Evolutionary conservation across 192 early-diverging fungal genomes (phyloP).

Genomic region (Coemansia sp.): DNA sequence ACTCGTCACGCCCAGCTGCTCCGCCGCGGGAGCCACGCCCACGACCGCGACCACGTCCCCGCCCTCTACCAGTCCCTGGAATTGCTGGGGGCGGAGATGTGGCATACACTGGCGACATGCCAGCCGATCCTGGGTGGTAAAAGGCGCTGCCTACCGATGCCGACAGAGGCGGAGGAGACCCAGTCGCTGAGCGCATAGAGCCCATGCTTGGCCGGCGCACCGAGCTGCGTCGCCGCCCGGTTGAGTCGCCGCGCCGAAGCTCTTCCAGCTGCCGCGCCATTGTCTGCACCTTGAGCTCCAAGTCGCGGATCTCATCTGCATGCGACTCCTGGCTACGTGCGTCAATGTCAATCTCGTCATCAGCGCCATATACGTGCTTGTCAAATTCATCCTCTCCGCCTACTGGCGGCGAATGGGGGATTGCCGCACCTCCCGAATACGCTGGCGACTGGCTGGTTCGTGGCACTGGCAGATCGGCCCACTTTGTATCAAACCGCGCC

Average conservation of each 20-base stretch:
- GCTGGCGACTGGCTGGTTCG: conserved; percentile 33
- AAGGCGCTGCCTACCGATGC: conserved; percentile 23
- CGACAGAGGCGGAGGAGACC: conserved; percentile 39
- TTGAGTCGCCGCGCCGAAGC: conserved; percentile 30
- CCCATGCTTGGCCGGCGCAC: conserved; percentile 48
- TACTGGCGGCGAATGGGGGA: conserved; percentile 42
- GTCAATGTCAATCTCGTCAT: conserved; percentile 47
- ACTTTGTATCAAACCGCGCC: conserved; percentile 75
- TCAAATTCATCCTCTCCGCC: conserved; percentile 50
- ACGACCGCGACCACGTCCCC: conserved; percentile 31
- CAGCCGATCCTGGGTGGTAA: conserved; percentile 17
- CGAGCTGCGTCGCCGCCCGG: conserved; percentile 36
- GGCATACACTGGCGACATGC: conserved; percentile 25
- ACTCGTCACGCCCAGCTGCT: conserved; percentile 32
- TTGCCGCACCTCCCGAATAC: conserved; percentile 32
- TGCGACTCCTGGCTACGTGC: conserved; percentile 37
- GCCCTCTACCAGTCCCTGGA: conserved; percentile 15
- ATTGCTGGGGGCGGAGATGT: conserved; percentile 24
- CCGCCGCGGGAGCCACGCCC: conserved; percentile 45
- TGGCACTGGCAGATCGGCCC: conserved; percentile 54
- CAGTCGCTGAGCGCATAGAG: conserved; percentile 42
- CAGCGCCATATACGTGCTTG: conserved; percentile 45
- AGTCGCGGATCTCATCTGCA: conserved; percentile 41
- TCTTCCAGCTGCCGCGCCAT: conserved; percentile 54
- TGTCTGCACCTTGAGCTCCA: conserved; percentile 49